phyloP scores from a whole-genome alignment of 495 filamentous ascomycete genomes.

The Penicillium chermesinum region DNA sequence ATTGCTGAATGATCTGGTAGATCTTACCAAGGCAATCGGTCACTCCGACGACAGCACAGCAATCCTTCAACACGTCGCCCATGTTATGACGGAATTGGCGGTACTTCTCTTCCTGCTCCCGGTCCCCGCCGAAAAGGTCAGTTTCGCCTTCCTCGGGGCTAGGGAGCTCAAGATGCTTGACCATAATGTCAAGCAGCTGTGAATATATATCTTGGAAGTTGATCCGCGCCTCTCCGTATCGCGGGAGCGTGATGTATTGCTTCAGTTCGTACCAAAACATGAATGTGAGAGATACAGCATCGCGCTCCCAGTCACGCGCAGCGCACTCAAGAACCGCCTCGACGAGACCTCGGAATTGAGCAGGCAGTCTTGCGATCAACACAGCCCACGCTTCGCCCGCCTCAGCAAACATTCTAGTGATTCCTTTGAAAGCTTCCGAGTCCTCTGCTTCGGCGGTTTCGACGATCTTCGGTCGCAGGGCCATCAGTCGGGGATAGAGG shows the following conservation, averaged over 20 bases:
- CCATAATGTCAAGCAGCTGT: constrained; percentile 86
- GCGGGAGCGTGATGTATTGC: constrained; percentile 85
- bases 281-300: constrained; percentile 88
- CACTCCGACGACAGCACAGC: constrained; percentile 91
- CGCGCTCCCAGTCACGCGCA: constrained; percentile 76
- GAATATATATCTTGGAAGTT: constrained; percentile 74
- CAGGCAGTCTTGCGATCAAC: constrained; percentile 76
- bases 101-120: constrained; percentile 95
- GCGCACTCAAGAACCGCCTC: constrained; percentile 88
- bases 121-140: constrained; percentile 92
- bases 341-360: constrained; percentile 78
- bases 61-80: constrained; percentile 97
- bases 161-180: constrained; percentile 87
- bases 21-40: constrained; percentile 86
- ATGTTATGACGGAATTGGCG: constrained; percentile 93
- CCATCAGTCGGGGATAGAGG: constrained; percentile 78
- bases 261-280: constrained; percentile 98
- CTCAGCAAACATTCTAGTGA: constrained; percentile 86
- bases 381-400: constrained; percentile 93
- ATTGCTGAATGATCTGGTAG: constrained; percentile 74
- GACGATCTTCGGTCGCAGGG: constrained; percentile 71
- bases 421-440: constrained; percentile 77
- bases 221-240: constrained; percentile 75
- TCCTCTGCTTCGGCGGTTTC: constrained; percentile 75
- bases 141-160: constrained; percentile 67